Conservation (phyloP, 2,329 filamentous ascomycete species). For the Endocalyx cinctus region DNA sequence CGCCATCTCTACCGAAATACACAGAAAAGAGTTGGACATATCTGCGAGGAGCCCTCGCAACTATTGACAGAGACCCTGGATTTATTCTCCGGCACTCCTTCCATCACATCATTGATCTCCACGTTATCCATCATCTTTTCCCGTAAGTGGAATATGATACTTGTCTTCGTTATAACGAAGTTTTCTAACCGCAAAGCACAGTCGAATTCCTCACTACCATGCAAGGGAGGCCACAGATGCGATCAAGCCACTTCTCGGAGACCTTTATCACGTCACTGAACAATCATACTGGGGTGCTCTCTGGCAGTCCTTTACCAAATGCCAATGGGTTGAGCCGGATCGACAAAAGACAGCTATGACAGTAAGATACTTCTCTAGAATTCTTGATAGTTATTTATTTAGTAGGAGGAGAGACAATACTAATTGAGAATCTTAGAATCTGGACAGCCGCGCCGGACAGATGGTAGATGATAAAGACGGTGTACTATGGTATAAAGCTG, state of each 20-base stretch:
- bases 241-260: conserved; percentile 51
- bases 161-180: neutral
- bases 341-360: conserved; percentile 16
- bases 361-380: conserved; percentile 10
- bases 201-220: conserved; percentile 55
- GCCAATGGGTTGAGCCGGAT: conserved; percentile 43
- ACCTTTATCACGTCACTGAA: conserved; percentile 45
- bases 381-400: neutral
- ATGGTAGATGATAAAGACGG: conserved; percentile 6
- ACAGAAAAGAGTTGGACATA: conserved; percentile 55
- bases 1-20: conserved; percentile 42
- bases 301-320: conserved; percentile 41
- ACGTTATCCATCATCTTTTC: conserved; percentile 61
- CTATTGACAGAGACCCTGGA: conserved; percentile 59
- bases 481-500: conserved; percentile 10
- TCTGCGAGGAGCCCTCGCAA: conserved; percentile 55
- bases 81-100: conserved; percentile 59
- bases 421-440: neutral
- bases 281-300: conserved; percentile 40
- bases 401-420: neutral
- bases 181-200: conserved; percentile 14
- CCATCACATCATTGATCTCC: conserved; percentile 61
- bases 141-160: conserved; percentile 32
- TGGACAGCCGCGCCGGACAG: neutral
- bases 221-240: conserved; percentile 54